Conservation (phyloP, 331 rosid species). For the Stylosanthes scabra region DNA sequence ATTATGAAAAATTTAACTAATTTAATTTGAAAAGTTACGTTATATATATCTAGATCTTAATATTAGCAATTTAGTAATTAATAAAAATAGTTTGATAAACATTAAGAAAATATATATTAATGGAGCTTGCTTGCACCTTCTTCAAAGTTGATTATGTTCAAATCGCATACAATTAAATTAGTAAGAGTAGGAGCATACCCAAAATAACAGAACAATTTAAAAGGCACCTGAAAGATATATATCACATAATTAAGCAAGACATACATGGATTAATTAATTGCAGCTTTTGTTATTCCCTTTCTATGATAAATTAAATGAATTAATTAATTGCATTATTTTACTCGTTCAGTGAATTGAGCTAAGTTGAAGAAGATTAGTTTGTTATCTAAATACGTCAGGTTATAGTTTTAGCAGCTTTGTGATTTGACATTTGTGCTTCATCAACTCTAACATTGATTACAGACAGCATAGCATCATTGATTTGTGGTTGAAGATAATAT, state of each 20-base stretch:
- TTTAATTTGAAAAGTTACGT: no score
- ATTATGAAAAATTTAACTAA: no score
- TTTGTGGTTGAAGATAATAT: constrained; percentile 25
- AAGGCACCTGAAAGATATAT: neutral
- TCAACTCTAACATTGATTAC: constrained; percentile 12
- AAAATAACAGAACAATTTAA: neutral
- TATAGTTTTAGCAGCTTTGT: constrained; percentile 2
- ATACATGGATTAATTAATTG: neutral
- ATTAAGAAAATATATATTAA: neutral
- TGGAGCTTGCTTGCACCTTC: neutral
- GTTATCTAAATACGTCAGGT: neutral
- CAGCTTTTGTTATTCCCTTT: no score
- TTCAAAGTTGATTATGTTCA: neutral
- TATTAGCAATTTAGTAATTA: neutral
- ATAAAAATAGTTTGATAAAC: neutral
- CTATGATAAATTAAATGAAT: neutral
- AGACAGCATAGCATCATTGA: neutral
- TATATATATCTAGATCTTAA: no score
- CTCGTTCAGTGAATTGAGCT: neutral
- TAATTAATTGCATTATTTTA: constrained; percentile 6
- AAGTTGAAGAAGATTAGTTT: neutral
- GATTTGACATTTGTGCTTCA: constrained; percentile 26
- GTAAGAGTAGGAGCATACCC: neutral
- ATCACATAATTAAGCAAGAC: constrained; percentile 9
- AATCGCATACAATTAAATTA: neutral